Evolutionary conservation across 805 yeast genomes (phyloP), one percentile per base, ranked within the genome.

Genomic region (Torulaspora franciscae): DNA sequence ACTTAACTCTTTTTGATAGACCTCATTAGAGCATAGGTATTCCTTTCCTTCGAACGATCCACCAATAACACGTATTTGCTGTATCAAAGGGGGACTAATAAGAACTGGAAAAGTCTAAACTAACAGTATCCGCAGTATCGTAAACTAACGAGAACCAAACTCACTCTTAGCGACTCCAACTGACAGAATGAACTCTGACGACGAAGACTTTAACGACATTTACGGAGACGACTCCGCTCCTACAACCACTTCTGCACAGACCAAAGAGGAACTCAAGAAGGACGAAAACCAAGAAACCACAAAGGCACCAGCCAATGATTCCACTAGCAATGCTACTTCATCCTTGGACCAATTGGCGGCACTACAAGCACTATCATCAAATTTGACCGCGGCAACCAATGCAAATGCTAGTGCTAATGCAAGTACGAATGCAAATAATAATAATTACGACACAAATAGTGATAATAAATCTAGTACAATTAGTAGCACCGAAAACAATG

Each of bases 131-230:
- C 24, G 22, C 15, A 33, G 42, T 30, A 39, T 13, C 19, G 24
- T 28, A 28, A 29, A 22, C 10, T 11, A 36, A 14, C n/a, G 22
- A 25, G 9, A 26, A 10, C 14, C 23, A 26, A 11, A 28, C 24
- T 26, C 32, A 23, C 37, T 39, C 13, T 37, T 24, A 32, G 19
- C 15, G 22, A 30, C 14, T 4, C 32, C 14, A 29, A 47, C 22
- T 10, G 26, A 30, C 13, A 67, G 45, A 44, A 81, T 80, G 85
- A 77, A 83, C 48, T 77, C 83, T 49, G 95, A 88, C 69, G 96
- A 89, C 70, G 97, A 90, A 69, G 96, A 89, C 65, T 90, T 90
- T 67, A 95, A 89, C 69, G 96, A 90, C 65, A 86, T 90, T 69
- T 90, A 90, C 69, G 69, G 68, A 43, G 66, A 66, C 45, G 72